Base-by-base conservation (phyloP, 331 rosid genomes). In the Quercus phellos region DNA sequence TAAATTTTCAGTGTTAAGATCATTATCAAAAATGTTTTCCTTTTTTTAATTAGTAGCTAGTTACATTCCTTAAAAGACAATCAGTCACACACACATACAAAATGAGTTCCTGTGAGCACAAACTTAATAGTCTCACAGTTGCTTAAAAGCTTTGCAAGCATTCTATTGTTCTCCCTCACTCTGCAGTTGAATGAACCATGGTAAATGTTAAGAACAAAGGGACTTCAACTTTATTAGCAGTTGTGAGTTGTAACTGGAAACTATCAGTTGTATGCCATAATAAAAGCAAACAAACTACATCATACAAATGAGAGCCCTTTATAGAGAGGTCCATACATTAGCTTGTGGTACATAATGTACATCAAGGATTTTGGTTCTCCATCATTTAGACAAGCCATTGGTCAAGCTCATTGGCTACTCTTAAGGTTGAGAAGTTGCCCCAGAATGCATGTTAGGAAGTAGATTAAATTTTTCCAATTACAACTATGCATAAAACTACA, bases 381-480 rank as follows among this genome's bases (percentile, higher is more conserved):
- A 50, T 53, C 63, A 32, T 43, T 71, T 72, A 76, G 50, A 84
- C 55, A 56, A 29, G 73, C 69, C 30, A 68, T 56, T 18, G 16
- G 22, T 18, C 74, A 79, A 72, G 74, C 51, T 79, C 29, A 81
- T 24, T 38, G 64, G 46, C 74, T 55, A 71, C 64, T 73, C 74
- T 74, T 32, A 76, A 58, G 75, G 71, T 79, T 81, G 76, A 81
- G 29, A 55, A 43, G 75, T 55, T 34, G 9, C 29, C 22, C 64
- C 43, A 54, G 74, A 29, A 58, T 64, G 32, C 75, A 51, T 27
- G 77, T 26, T 74, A 76, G 59, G 70, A 76, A 79, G 71, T 27
- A 78, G 55, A 72, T 53, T 66, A 54, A 22, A 68, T 68, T 68
- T 54, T 77, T 66, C 75, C 50, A 58, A 53, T 60, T 34, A 55